phyloP scores from a whole-genome alignment of 371 early-diverging fungal genomes.

The Dichotomocladium elegans region DNA sequence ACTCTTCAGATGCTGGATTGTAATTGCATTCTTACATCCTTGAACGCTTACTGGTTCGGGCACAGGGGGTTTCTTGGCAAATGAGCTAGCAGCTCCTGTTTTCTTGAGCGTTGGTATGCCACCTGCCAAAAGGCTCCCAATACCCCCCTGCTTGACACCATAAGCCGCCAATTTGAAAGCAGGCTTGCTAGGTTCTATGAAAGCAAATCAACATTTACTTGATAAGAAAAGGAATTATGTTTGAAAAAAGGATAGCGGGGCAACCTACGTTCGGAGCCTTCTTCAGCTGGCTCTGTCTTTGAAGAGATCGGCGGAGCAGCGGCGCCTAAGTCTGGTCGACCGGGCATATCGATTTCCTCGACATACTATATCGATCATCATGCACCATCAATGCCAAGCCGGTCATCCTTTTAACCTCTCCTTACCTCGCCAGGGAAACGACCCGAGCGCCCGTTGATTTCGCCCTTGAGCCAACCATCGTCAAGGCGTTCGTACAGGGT shows the following conservation, averaged over 20 bases:
- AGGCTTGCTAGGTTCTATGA: conserved; percentile 12
- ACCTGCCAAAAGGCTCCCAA: conserved; percentile 74
- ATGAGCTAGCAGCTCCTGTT: conserved; percentile 17
- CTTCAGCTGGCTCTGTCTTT: conserved; percentile 19
- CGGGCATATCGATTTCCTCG: conserved; percentile 45
- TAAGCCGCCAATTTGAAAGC: conserved; percentile 61
- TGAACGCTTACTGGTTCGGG: conserved; percentile 3
- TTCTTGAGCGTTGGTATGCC: conserved; percentile 43
- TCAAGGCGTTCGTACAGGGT: conserved; percentile 60
- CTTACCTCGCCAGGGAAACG: conserved; percentile 64
- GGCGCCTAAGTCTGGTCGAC: conserved; percentile 37
- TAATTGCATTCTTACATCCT: neutral
- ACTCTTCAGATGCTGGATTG: conserved; percentile 1
- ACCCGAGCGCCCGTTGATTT: conserved; percentile 65
- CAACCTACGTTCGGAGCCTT: conserved; percentile 17
- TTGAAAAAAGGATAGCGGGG: neutral
- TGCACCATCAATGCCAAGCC: neutral
- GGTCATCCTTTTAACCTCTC: no score
- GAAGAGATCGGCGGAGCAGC: conserved; percentile 13
- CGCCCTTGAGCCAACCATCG: conserved; percentile 72
- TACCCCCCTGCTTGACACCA: conserved; percentile 83
- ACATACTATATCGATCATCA: conserved; percentile 15
- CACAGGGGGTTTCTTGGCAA: conserved; percentile 8
- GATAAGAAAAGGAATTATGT: neutral
- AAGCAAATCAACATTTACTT: neutral